A percentile compares a stretch with the other conserved stretches of the same genome.
phyloP scores from a whole-genome alignment of 768 basidiomycete species.

The Glaciozyma antarctica region DNA sequence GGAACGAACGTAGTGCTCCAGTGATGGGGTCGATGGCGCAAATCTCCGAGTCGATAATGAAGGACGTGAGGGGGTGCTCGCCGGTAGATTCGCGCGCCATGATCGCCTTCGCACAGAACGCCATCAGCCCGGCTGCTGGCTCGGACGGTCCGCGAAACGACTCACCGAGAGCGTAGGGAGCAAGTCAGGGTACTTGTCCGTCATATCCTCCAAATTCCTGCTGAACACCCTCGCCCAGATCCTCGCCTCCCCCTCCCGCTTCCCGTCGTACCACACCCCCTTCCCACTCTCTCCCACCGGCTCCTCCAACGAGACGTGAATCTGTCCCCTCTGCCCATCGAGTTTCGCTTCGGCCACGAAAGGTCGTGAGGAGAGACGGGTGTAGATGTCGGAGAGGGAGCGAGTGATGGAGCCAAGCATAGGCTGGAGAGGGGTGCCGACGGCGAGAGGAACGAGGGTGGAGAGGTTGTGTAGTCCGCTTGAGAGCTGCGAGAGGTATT shows the following conservation, averaged over 20 bases:
- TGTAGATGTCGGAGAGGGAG: constrained; percentile 74
- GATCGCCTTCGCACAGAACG: neutral
- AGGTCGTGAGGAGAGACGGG: constrained; percentile 50
- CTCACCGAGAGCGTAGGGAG: constrained; percentile 14
- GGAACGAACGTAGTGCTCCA: constrained; percentile 65
- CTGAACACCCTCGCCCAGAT: constrained; percentile 64
- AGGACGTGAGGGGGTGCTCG: constrained; percentile 44
- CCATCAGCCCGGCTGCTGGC: no score
- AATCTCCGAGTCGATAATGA: constrained; percentile 69
- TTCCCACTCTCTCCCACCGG: constrained; percentile 52
- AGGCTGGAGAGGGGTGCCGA: constrained; percentile 57
- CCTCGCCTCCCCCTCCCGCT: constrained; percentile 35
- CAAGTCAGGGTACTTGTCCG: constrained; percentile 51
- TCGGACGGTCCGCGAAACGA: neutral
- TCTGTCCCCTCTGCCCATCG: constrained; percentile 53
- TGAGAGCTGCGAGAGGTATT: neutral
- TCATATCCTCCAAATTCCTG: constrained; percentile 81
- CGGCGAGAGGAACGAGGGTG: neutral
- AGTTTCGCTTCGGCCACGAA: constrained; percentile 87
- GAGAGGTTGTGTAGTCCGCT: neutral
- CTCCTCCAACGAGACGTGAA: constrained; percentile 40
- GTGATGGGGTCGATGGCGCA: constrained; percentile 65
- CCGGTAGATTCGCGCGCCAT: neutral
- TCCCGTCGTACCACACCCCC: constrained; percentile 37
- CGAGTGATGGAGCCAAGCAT: constrained; percentile 79